Conservation (phyloP, 2,329 filamentous ascomycete species). For the Ophiostoma quercus region DNA sequence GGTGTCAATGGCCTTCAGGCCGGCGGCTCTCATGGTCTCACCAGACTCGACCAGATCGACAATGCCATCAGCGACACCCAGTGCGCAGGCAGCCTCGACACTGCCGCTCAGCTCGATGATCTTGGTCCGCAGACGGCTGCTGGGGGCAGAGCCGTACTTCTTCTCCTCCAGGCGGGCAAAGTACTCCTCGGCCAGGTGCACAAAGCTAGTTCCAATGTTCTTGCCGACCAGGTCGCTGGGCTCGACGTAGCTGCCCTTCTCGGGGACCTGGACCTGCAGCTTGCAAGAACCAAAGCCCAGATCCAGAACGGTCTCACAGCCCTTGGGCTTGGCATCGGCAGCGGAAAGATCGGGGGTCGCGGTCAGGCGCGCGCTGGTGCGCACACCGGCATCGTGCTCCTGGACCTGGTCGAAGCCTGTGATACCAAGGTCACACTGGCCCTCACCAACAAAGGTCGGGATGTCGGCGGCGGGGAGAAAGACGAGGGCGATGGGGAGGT, state of each 20-base stretch:
- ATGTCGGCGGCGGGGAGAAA: constrained; percentile 97
- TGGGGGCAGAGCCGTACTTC: constrained; percentile 38
- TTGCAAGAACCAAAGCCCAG: constrained; percentile 87
- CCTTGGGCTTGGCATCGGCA: constrained; percentile 42
- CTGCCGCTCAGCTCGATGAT: constrained; percentile 94
- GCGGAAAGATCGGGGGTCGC: constrained; percentile 36
- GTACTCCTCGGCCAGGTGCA: constrained; percentile 74
- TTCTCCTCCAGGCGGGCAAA: constrained; percentile 70
- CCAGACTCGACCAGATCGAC: constrained; percentile 97
- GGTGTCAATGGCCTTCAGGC: constrained; percentile 88
- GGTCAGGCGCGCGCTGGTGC: constrained; percentile 44
- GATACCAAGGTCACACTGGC: constrained; percentile 84
- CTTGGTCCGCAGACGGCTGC: constrained; percentile 66
- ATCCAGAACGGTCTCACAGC: constrained; percentile 82
- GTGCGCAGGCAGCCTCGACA: constrained; percentile 91
- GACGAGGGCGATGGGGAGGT: constrained; percentile 88
- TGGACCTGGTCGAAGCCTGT: constrained; percentile 89
- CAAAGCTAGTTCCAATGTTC: constrained; percentile 95
- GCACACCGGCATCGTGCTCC: constrained; percentile 71
- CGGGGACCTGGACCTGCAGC: constrained; percentile 93
- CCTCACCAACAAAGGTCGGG: constrained; percentile 93
- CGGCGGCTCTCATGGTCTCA: constrained; percentile 95
- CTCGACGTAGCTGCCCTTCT: constrained; percentile 66
- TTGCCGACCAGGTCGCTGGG: constrained; percentile 79
- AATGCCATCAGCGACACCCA: constrained; percentile 94